Evolutionary conservation across 2,329 filamentous ascomycete species (phyloP), one percentile per base, ranked within the genome.

Genomic region (Alternaria ethzedia): DNA sequence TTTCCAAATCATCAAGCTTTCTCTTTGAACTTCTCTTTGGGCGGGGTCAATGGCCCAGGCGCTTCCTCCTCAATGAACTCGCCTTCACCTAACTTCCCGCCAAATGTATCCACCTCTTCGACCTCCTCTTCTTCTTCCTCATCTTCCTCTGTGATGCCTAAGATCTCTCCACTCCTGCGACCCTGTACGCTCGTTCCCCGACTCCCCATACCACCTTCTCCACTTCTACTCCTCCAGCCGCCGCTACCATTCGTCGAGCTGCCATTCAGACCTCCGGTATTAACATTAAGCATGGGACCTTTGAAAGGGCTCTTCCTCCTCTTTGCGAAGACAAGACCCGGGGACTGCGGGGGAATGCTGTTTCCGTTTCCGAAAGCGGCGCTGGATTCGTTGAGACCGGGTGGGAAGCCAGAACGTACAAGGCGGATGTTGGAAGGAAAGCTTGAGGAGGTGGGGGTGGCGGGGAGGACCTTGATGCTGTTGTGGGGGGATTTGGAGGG

Each of bases 401-500:
- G 49, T 0, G 84, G 78, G 13, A 85, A 89, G 23, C 66, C 66
- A 13, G 64, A 55, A 28, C 94, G 88, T 2, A 95, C 92, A 12
- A 97, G 84, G 3, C 95, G 90, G 63, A 97, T 92, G 69, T 94
- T 96, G 55, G 89, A 92, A 0, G 95, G 94, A 73, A 98, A 97
- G 1, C 88, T 84, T 3, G 87, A 80, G 5, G 68, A 71, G 0
- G 91, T 94, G 0, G 95, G 95, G 0, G 94, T 97, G 0, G 93
- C 92, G 1, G 96, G 95, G 3, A 98, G 88, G n/a, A 98, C 91
- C 81, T 98, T 98, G 72, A 98, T 91, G 46, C 74, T 97, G 70
- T 93, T 88, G 77, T 97, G 94, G 1, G 96, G 95, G 4, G 91
- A 94, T 23, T 92, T 87, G 36, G 86, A 54, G 17, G 90, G 94